Evolutionary conservation across 495 filamentous ascomycete genomes (phyloP).

Genomic region (Mycothermus thermophilus): DNA sequence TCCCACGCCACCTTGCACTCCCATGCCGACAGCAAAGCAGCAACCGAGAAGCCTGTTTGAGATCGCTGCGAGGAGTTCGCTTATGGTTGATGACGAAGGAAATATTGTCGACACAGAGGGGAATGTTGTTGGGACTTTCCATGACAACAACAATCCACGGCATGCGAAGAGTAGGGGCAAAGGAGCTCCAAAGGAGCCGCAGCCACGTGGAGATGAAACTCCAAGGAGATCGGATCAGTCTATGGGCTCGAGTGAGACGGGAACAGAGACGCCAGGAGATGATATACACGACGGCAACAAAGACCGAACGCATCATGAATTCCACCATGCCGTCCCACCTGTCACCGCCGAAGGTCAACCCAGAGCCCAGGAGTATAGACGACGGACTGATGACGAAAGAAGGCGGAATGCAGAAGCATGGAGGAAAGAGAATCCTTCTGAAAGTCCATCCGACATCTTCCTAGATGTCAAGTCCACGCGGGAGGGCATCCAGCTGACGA

Average conservation of each 20-base stretch:
- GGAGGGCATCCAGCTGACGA: slow-evolving; percentile 37
- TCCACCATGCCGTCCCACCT: no score
- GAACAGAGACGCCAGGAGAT: no score
- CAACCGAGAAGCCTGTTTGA: slow-evolving; percentile 21
- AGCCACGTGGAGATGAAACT: neutral
- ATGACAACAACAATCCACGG: slow-evolving; percentile 25
- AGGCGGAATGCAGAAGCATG: slow-evolving; percentile 25
- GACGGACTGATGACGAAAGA: slow-evolving; percentile 20
- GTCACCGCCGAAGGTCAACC: neutral
- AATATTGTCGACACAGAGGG: slow-evolving; percentile 32
- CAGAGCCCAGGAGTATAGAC: slow-evolving; percentile 1
- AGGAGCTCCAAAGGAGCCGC: neutral
- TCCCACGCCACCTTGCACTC: neutral
- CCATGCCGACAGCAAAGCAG: no score
- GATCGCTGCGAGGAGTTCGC: slow-evolving; percentile 22
- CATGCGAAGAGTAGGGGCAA: slow-evolving; percentile 16
- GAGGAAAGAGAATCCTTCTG: slow-evolving; percentile 24
- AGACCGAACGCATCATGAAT: neutral
- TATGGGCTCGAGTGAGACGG: no score
- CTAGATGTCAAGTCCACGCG: slow-evolving; percentile 39
- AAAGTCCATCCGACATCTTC: slow-evolving; percentile 38
- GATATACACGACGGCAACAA: neutral
- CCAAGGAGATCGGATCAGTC: neutral
- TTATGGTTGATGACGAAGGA: slow-evolving; percentile 31
- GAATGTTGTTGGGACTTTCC: slow-evolving; percentile 32